Percentiles rank a stretch among this genome's conserved stretches.
Conservation (phyloP, 176 grass and related monocot genomes). For the Phoenix dactylifera region DNA sequence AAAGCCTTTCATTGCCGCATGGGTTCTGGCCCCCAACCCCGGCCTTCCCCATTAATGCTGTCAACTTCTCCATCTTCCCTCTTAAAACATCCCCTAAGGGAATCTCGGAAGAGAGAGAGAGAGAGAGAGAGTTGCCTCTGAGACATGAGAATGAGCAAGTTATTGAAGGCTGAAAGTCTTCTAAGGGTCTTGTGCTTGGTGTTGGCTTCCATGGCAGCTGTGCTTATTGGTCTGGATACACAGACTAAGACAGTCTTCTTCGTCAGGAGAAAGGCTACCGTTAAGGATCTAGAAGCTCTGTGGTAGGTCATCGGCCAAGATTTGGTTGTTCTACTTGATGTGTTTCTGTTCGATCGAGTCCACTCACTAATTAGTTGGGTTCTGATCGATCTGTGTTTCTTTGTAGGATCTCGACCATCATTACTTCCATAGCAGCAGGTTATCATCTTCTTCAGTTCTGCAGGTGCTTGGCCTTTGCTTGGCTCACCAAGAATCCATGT, state of each 20-base stretch:
- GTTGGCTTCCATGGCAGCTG: constrained; percentile 44
- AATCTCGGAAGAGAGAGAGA: not conserved
- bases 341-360: not conserved
- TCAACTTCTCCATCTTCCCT: no score
- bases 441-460: constrained; percentile 80
- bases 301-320: constrained; percentile 21
- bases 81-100: no score
- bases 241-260: constrained; percentile 66
- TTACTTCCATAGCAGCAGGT: constrained; percentile 30
- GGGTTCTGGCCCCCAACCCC: no score
- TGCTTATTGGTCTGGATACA: constrained; percentile 53
- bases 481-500: constrained; percentile 19
- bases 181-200: constrained; percentile 36
- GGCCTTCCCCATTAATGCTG: not conserved
- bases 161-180: constrained; percentile 37
- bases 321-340: not conserved
- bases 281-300: constrained; percentile 61
- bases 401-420: constrained; percentile 33
- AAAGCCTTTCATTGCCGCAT: no score
- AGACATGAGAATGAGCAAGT: constrained; percentile 1
- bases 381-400: not conserved
- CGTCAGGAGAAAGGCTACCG: constrained; percentile 44
- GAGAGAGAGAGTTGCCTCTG: not conserved
- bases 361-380: not conserved
- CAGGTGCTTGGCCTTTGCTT: constrained; percentile 42